These are phyloP conservation scores for Staphylotrichum longicolle DNA, from an alignment of 495 filamentous ascomycete species.

Conservation along the genomic window DNA sequence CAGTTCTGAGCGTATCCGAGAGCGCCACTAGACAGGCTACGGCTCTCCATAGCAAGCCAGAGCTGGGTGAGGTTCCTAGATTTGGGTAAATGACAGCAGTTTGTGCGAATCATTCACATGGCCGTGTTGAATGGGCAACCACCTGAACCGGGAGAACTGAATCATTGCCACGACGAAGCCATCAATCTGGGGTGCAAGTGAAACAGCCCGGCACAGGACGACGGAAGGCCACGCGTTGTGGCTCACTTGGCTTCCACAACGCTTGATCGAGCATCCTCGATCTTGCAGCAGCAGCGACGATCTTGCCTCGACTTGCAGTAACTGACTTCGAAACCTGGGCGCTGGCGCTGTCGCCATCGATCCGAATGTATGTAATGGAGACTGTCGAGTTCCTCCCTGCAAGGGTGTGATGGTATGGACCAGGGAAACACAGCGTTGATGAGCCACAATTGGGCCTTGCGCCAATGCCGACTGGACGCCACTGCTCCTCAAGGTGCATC, in stretches of 20 bases:
- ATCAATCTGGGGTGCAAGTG: not conserved
- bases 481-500: not conserved
- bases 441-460: not conserved
- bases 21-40: no score
- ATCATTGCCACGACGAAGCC: no score
- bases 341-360: conserved; percentile 1
- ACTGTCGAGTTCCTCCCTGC: no score
- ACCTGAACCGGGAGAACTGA: no score
- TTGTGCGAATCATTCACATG: no score
- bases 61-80: no score
- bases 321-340: not conserved
- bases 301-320: conserved; percentile 8
- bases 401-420: not conserved
- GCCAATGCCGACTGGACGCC: conserved; percentile 16
- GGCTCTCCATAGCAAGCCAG: no score
- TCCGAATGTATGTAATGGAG: not conserved
- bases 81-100: no score
- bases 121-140: no score
- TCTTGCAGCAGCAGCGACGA: conserved; percentile 21
- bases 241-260: not conserved
- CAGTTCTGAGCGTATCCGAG: no score
- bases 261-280: conserved; percentile 8
- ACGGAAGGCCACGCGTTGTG: not conserved
- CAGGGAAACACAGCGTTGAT: conserved; percentile 10
- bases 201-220: no score